Evolutionary conservation across 177 flowering plant genomes (phyloP), one percentile per base, ranked within the genome.

Genomic region (Vitis hybrid): DNA sequence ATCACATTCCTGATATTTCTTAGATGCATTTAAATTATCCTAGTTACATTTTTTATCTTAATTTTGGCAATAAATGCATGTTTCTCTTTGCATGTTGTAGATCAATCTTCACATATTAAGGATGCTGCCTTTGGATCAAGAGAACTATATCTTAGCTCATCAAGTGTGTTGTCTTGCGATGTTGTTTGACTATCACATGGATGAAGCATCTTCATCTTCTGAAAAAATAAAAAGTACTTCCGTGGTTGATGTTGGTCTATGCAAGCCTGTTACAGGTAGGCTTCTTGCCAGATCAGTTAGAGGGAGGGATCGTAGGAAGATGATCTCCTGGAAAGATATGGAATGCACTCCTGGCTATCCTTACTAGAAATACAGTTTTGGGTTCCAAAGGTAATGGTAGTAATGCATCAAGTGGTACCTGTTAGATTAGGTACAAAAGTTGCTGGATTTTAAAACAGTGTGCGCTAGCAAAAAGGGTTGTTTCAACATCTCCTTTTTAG

Each of bases 261-360:
- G 88, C 77, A 84, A 81, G 72, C 97, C 96, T 30, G 82, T 82
- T 14, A 75, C 68, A 78, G 94, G 94, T 63, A 81, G 32, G 61
- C 84, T 91, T 52, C 81, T 87, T n/a, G 74, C 88, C 14, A 85
- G 99, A 79, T 89, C 89, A 46, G 84, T 85, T 40, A 81, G 98
- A 70, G 99, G 99, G 70, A 82, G 98, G 72, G 99, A 95, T 77
- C 92, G 82, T 1, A 82, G 96, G 81, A 90, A 82, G 80, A 89
- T 95, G 92, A 87, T 95, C 68, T 88, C 89, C 35, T 95, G 99
- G 99, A 93, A 91, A 70, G 90, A 85, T 60, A 70, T 71, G 70
- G 87, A 78, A 56, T 88, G 90, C 75, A 75, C 85, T 46, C 70
- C 82, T 62, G 88, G 91, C 8, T 83, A 81, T 76, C 93, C 93